phyloP scores from a whole-genome alignment of 2,329 filamentous ascomycete species.

The Rachicladosporium sp. region DNA sequence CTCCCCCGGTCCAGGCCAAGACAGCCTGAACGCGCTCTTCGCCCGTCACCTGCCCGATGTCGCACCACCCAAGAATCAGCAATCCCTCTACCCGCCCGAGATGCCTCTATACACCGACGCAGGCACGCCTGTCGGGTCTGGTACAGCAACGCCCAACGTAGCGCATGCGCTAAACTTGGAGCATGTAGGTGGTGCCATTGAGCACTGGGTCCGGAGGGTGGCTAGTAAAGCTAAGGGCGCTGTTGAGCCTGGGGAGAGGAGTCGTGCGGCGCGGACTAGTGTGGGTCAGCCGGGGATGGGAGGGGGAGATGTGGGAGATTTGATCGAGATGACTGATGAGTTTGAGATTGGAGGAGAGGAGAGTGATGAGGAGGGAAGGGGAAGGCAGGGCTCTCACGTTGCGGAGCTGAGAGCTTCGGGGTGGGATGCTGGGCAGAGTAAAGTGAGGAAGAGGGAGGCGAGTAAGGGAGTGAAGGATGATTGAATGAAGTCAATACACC shows the following conservation, averaged over 20 bases:
- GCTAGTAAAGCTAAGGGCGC: conserved; percentile 46
- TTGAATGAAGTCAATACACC: conserved; percentile 9
- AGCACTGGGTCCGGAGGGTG: conserved; percentile 80
- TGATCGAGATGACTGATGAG: conserved; percentile 60
- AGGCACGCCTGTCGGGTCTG: conserved; percentile 15
- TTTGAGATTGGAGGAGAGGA: conserved; percentile 30
- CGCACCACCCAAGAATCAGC: conserved; percentile 48
- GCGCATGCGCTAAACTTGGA: conserved; percentile 44
- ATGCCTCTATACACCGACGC: conserved; percentile 41
- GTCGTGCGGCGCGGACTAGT: conserved; percentile 16
- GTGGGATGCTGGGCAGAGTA: conserved; percentile 8
- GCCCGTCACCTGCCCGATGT: conserved; percentile 72
- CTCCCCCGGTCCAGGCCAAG: conserved; percentile 68
- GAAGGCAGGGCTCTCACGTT: conserved; percentile 13
- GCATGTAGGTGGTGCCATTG: conserved; percentile 74
- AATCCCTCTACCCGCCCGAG: conserved; percentile 44
- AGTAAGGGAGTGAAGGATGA: conserved; percentile 21
- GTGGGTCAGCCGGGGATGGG: conserved; percentile 20
- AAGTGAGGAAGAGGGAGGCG: conserved; percentile 10
- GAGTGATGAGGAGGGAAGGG: conserved; percentile 18
- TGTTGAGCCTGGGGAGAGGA: conserved; percentile 9
- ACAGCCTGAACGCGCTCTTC: conserved; percentile 73
- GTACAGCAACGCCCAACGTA: conserved; percentile 17
- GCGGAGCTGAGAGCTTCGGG: conserved; percentile 7
- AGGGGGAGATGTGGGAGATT: conserved; percentile 43